phyloP scores from a whole-genome alignment of 2,329 filamentous ascomycete genomes.

The Cryoendolithus antarcticus region DNA sequence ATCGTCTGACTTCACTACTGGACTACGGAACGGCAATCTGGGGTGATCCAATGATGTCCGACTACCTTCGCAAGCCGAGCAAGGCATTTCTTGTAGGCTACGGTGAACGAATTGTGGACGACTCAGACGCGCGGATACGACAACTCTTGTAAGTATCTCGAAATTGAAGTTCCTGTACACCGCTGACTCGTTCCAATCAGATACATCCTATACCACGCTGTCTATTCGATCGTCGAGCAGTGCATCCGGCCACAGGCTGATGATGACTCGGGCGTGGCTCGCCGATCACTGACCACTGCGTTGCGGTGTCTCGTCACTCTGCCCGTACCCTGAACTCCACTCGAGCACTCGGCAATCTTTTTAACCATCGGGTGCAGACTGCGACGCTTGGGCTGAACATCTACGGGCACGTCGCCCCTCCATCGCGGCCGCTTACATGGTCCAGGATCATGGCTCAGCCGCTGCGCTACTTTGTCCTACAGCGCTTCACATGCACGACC shows the following conservation, averaged over 20 bases:
- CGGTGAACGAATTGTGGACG: slow-evolving; percentile 24
- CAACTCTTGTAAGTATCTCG: slow-evolving; percentile 28
- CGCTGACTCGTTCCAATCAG: slow-evolving; percentile 15
- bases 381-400: too few relatives aligned
- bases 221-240: slow-evolving; percentile 30
- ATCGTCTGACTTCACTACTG: slow-evolving; percentile 37
- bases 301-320: slow-evolving; percentile 11
- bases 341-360: too few relatives aligned
- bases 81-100: slow-evolving; percentile 32
- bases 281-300: slow-evolving; percentile 29
- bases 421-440: too few relatives aligned
- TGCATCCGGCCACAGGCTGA: slow-evolving; percentile 31
- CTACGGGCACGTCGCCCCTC: too few relatives aligned
- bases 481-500: too few relatives aligned
- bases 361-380: too few relatives aligned
- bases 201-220: slow-evolving; percentile 33
- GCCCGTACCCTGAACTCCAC: too few relatives aligned
- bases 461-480: too few relatives aligned
- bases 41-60: slow-evolving; percentile 44
- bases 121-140: slow-evolving; percentile 22
- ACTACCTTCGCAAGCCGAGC: slow-evolving; percentile 32
- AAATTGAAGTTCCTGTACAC: background rate
- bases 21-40: slow-evolving; percentile 43
- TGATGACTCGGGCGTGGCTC: slow-evolving; percentile 31
- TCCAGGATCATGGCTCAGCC: too few relatives aligned